These are phyloP conservation scores for Diatrype stigma DNA, from an alignment of 2,329 filamentous ascomycete species.

Conservation along the genomic window DNA sequence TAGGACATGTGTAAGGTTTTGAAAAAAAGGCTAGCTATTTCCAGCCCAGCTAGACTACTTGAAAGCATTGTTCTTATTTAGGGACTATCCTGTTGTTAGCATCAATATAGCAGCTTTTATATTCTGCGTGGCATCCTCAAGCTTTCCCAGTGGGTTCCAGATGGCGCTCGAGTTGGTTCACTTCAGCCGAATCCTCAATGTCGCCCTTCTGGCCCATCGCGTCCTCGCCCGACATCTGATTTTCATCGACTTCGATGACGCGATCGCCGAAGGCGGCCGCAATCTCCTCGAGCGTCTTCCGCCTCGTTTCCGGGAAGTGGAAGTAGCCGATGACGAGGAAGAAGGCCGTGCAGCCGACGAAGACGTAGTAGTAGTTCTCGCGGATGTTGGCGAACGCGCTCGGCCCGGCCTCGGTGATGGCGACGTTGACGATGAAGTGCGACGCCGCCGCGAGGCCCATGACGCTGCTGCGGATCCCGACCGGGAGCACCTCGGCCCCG, in stretches of 20 bases:
- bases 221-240: constrained; percentile 5
- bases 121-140: no score
- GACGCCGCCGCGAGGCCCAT: constrained; percentile 51
- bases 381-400: constrained; percentile 52
- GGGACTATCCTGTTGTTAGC: no score
- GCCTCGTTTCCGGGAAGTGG: constrained; percentile 44
- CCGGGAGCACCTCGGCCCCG: constrained; percentile 51
- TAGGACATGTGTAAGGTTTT: no score
- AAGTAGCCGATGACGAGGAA: constrained; percentile 50
- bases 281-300: constrained; percentile 23
- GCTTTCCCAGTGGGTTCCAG: not conserved
- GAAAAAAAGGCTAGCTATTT: no score
- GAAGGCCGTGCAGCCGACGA: constrained; percentile 47
- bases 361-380: constrained; percentile 60
- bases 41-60: no score
- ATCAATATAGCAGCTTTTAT: no score
- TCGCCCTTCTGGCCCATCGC: not conserved
- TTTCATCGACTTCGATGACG: constrained; percentile 15
- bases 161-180: not conserved
- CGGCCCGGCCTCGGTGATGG: constrained; percentile 49
- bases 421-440: constrained; percentile 53
- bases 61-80: no score
- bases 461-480: constrained; percentile 48
- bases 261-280: constrained; percentile 21
- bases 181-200: not conserved